Conservation (phyloP, 2,329 filamentous ascomycete genomes). For the Ustulina deusta region DNA sequence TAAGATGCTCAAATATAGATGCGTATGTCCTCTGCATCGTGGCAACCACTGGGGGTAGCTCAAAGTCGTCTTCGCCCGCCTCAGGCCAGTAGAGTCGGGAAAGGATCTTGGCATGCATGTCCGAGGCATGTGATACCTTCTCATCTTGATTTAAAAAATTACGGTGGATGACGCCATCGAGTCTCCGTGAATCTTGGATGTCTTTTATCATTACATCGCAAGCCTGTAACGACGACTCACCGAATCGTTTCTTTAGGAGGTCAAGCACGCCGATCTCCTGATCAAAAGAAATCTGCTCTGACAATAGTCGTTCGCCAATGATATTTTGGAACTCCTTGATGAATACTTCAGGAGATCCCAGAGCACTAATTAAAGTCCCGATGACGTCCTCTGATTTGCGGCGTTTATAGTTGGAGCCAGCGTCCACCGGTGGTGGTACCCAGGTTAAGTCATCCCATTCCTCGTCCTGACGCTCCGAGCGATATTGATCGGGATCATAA, state of each 20-base stretch:
- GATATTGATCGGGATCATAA: slow-evolving; percentile 68
- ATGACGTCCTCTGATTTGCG: slow-evolving; percentile 92
- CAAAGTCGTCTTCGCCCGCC: slow-evolving; percentile 76
- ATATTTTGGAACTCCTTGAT: slow-evolving; percentile 94
- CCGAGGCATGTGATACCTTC: slow-evolving; percentile 49
- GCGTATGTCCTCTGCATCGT: slow-evolving; percentile 78
- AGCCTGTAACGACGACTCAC: slow-evolving; percentile 85
- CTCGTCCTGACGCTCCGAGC: slow-evolving; percentile 66
- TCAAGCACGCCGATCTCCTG: slow-evolving; percentile 87
- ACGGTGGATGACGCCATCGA: slow-evolving; percentile 75
- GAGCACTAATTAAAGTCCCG: slow-evolving; percentile 86
- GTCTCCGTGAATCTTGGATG: slow-evolving; percentile 81
- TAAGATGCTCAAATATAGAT: slow-evolving; percentile 80
- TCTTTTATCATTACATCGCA: slow-evolving; percentile 99
- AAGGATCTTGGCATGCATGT: slow-evolving; percentile 84
- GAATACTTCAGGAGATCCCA: slow-evolving; percentile 90
- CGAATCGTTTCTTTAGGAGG: slow-evolving; percentile 88
- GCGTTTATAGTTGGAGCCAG: slow-evolving; percentile 90
- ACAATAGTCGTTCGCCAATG: slow-evolving; percentile 83
- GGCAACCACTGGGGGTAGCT: slow-evolving; percentile 69
- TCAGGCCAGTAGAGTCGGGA: slow-evolving; percentile 95
- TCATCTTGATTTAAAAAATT: slow-evolving; percentile 47
- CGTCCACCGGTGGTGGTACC: slow-evolving; percentile 93
- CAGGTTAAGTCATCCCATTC: slow-evolving; percentile 93
- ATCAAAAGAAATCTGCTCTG: slow-evolving; percentile 75